phyloP scores from a whole-genome alignment of 306 rosid species.

The Fagus sylvatica region DNA sequence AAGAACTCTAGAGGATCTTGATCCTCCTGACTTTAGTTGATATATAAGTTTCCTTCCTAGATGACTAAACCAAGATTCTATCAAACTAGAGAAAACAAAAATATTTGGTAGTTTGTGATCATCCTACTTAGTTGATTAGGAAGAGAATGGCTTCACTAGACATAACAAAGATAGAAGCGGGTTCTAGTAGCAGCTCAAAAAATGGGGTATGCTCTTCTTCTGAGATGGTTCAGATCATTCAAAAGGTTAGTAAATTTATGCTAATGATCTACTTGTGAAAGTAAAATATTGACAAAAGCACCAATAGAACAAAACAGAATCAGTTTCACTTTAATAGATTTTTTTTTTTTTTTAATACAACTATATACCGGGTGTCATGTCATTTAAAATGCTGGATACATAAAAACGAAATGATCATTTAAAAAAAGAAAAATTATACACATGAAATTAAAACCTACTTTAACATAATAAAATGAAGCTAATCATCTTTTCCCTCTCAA shows the following conservation, averaged over 20 bases:
- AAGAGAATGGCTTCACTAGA: slow-evolving; percentile 34
- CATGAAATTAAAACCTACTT: too few relatives aligned
- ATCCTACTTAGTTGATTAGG: background rate
- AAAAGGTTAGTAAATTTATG: slow-evolving; percentile 38
- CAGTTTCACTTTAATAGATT: too few relatives aligned
- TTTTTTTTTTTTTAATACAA: too few relatives aligned
- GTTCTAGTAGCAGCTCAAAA: background rate
- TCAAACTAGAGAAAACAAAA: background rate
- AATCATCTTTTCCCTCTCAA: background rate
- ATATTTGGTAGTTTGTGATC: background rate
- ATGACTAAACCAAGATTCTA: background rate
- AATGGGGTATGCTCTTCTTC: slow-evolving; percentile 31
- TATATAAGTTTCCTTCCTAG: background rate
- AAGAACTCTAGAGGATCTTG: too few relatives aligned
- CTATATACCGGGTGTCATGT: too few relatives aligned
- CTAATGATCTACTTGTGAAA: too few relatives aligned
- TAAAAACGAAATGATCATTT: too few relatives aligned
- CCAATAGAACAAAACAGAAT: too few relatives aligned
- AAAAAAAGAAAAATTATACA: too few relatives aligned
- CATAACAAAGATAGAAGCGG: slow-evolving; percentile 41
- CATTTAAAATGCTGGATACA: too few relatives aligned
- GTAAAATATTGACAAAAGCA: too few relatives aligned
- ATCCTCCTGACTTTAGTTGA: background rate
- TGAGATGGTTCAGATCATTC: slow-evolving; percentile 36
- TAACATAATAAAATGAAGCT: too few relatives aligned